Percentiles rank a stretch among this genome's conserved stretches.
Evolutionary conservation across 768 basidiomycete genomes (phyloP).

Genomic region (Russula foetens): DNA sequence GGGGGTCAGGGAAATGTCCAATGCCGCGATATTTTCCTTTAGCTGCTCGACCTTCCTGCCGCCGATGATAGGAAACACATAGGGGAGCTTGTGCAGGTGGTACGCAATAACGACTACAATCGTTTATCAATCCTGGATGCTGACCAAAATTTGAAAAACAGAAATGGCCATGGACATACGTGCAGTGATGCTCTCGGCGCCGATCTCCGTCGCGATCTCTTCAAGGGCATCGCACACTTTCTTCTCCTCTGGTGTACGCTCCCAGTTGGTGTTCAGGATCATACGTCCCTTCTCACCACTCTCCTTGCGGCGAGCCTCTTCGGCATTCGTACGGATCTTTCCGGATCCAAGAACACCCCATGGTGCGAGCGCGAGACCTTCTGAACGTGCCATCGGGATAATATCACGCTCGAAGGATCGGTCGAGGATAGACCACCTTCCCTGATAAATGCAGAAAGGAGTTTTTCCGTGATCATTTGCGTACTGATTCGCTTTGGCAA

Average conservation of each 20-base stretch:
- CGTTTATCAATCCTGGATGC: not conserved
- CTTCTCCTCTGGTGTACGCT: slow-evolving; percentile 29
- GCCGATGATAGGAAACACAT: slow-evolving; percentile 41
- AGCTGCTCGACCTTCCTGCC: slow-evolving; percentile 40
- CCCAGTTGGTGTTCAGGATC: slow-evolving; percentile 22
- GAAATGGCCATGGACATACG: not conserved
- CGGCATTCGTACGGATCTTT: slow-evolving; percentile 32
- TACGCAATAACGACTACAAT: slow-evolving; percentile 39
- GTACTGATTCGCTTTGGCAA: slow-evolving; percentile 33
- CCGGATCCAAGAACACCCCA: slow-evolving; percentile 36
- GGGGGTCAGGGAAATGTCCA: slow-evolving; percentile 33
- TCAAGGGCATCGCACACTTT: slow-evolving; percentile 31
- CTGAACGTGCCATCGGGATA: slow-evolving; percentile 30
- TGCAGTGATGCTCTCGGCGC: slow-evolving; percentile 25
- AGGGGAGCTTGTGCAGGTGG: slow-evolving; percentile 39
- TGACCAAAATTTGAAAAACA: not conserved
- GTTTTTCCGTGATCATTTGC: slow-evolving; percentile 33
- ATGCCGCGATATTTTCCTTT: slow-evolving; percentile 36
- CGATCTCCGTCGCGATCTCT: slow-evolving; percentile 33
- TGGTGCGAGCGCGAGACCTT: slow-evolving; percentile 34
- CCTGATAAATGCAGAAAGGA: slow-evolving; percentile 30
- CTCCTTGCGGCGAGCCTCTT: slow-evolving; percentile 27
- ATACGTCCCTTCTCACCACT: slow-evolving; percentile 32
- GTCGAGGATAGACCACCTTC: slow-evolving; percentile 29
- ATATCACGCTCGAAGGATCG: slow-evolving; percentile 35